Base-by-base conservation (phyloP, 331 rosid genomes). In the Malus hybrid region DNA sequence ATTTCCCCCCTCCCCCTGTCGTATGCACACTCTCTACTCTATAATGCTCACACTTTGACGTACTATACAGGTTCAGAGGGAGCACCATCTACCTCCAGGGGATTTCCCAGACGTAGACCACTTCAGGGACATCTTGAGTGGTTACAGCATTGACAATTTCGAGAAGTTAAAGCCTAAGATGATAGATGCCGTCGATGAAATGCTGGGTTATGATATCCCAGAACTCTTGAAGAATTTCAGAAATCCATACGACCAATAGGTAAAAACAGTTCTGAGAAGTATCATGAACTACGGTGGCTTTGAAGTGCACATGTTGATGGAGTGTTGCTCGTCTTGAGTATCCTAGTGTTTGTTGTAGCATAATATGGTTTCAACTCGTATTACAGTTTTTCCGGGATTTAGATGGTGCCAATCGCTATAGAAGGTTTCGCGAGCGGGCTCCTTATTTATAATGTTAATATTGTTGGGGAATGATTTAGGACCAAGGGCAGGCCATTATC, bases 201-300 rank as follows among this genome's bases (percentile, higher is more conserved):
- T 93, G 98, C 80, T 93, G 80, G 96, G 87, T 29, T 93, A 93
- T 6, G 98, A 93, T 61, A 88, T 93, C 66, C 98, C 98, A 4
- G 88, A 89, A 28, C 95, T 93, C 75, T 76, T 93, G 78, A 93
- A 93, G 82, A 89, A 78, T 65, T 93, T 93, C 70, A 86, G 82
- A 81, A 93, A 93, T 70, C 98, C 95, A 7, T 90, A 93, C 63
- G 93, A 85, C 73, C 86, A 82, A 67, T 67, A 18, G 14, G 36
- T 20, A 53, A 22, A 14, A 42, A 14, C 34, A 71, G 16, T n/a
- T 71, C 33, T 13, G 7, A 53, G 20, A 71, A 32, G 64, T 55
- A 4, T 70, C 73, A 3, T 50, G 63, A 28, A 48, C 73, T 29
- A 48, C 5, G 24, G 58, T 18, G 18, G 62, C 46, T 63, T 39